These are phyloP conservation scores for Trichoderma aggressivum DNA, from an alignment of 2,329 filamentous ascomycete genomes.

Conservation along the genomic window DNA sequence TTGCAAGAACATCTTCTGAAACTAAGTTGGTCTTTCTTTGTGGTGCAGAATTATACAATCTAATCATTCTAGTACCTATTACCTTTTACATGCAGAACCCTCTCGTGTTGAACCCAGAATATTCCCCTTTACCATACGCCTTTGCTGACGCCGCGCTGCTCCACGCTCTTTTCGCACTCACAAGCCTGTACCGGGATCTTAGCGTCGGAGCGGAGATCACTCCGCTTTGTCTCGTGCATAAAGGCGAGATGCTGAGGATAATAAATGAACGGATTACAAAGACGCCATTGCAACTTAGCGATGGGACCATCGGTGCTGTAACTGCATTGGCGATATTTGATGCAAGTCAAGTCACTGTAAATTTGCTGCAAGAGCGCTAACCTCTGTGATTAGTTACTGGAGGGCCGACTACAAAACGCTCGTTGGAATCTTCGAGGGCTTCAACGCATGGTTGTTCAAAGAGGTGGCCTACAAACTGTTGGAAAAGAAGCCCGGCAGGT, in stretches of 20 bases:
- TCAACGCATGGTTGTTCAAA: neutral
- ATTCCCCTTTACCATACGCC: neutral
- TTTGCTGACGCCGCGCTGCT: neutral
- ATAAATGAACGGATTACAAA: neutral
- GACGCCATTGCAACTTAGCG: neutral
- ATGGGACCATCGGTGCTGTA: neutral
- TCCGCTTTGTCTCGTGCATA: neutral
- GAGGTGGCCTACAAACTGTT: neutral
- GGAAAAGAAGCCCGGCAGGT: neutral
- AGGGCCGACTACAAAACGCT: neutral
- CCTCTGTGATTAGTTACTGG: neutral
- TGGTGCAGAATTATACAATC: neutral
- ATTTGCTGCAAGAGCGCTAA: neutral
- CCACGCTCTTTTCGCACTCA: neutral
- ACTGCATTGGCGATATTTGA: neutral
- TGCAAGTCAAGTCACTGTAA: neutral
- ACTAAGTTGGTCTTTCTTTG: neutral
- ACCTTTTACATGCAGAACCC: neutral
- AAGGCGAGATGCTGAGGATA: neutral
- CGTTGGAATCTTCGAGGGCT: neutral
- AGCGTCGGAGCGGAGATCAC: neutral
- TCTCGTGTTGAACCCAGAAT: neutral
- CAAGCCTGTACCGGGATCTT: neutral
- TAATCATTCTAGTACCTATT: neutral
- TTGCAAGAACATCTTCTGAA: neutral